Base-by-base conservation (phyloP, 768 basidiomycete genomes). In the Pisolithus tinctorius region DNA sequence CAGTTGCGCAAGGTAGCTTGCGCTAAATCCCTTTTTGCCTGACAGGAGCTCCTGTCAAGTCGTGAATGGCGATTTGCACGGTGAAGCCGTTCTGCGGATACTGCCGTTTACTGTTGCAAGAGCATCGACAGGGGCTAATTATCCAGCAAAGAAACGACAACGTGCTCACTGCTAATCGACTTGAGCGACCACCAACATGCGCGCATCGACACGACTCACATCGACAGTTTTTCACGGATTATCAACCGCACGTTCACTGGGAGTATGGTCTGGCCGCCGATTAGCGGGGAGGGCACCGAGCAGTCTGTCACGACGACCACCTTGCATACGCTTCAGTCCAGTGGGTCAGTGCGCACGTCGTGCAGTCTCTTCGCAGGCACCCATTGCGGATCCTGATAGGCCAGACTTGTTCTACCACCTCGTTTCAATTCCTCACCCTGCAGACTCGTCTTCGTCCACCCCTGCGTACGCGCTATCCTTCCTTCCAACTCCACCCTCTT, bases 381-480 rank as follows among this genome's bases (percentile, higher is more conserved):
- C 65, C 27, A 61, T 67, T 46, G 52, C 75, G 7, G 86, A 88
- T 62, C 79, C 84, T 1, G 69, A 73, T 47, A 76, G 86, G 11
- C 75, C 82, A 16, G 83, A 81, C 62, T 65, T 90, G 2, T 88
- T 79, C 60, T 89, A 88, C 68, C 86, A 89, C 62, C 69, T 81
- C 38, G 62, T 83, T 20, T 60, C 75, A 1, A 71, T 81, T 0
- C 81, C 82, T 5, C 76, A 71, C 30, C 73, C 78, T 1, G 54
- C 52, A 8, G 46, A 60, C 26, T 41, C 78, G 5, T 79, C 79
- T 5, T 54, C 64, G 2, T 60, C 67, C 0, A 55, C 63, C 2
- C 78, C 81, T 7, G 76, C 76, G 3, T 88, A 80, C 59, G 86
- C 84, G 0, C 59, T 90, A 2, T 86, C 86, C 1, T 87, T 88